Evolutionary conservation across 306 rosid genomes (phyloP).

Genomic region (Cucurbita argyrosperma): DNA sequence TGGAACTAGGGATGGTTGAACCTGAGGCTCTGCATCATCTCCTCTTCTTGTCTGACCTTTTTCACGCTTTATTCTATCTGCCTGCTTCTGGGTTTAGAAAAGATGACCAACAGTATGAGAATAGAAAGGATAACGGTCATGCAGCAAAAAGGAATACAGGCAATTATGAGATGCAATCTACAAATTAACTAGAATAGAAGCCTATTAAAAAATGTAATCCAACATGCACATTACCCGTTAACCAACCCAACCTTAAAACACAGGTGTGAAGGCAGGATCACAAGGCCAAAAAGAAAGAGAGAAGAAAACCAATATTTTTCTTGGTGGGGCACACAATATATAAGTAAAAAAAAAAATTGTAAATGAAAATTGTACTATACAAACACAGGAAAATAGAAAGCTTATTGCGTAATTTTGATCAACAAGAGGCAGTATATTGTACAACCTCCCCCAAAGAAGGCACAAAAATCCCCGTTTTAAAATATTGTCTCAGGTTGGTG

Average conservation of each 20-base stretch:
- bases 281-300: not conserved
- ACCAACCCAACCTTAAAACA: not conserved
- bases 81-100: conserved; percentile 42
- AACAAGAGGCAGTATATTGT: not conserved
- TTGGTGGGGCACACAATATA: not conserved
- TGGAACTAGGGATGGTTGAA: conserved; percentile 64
- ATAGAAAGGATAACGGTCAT: not conserved
- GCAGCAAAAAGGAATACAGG: not conserved
- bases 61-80: conserved; percentile 79
- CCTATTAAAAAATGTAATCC: not conserved
- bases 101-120: not conserved
- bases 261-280: not conserved
- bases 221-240: not conserved
- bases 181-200: not conserved
- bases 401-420: not conserved
- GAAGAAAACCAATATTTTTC: not conserved
- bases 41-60: conserved; percentile 67
- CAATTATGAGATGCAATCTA: not conserved
- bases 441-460: not conserved
- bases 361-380: not conserved
- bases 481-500: not conserved
- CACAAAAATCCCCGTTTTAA: not conserved
- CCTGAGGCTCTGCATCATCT: conserved; percentile 61
- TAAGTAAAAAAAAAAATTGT: not conserved
- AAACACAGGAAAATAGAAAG: not conserved